Percentiles rank a stretch among this genome's conserved stretches.
Conservation (phyloP, 345 rosid genomes). For the Pugionium cornutum region DNA sequence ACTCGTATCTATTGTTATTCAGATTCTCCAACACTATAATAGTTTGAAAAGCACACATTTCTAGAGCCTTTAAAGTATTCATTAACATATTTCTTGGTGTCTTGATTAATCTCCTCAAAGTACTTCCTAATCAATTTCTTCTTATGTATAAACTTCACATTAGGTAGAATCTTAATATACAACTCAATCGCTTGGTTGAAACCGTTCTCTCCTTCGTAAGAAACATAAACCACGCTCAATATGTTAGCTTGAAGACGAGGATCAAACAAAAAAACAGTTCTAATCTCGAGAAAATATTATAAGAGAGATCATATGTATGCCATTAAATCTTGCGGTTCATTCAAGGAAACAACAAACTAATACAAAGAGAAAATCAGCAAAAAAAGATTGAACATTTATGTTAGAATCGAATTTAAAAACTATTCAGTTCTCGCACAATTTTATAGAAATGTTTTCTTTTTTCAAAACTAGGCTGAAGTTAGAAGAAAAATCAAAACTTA, state of each 20-base stretch:
- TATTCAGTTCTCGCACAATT: too few species aligned
- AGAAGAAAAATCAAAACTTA: too few species aligned
- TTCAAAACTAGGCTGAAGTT: too few species aligned
- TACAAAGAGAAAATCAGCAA: too few species aligned
- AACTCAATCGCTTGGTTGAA: conserved; percentile 89
- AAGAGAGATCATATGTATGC: conserved; percentile 93
- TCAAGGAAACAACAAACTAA: too few species aligned
- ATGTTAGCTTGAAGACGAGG: conserved; percentile 94
- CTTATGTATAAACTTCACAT: conserved; percentile 93
- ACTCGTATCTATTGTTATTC: conserved; percentile 62
- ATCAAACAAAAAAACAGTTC: too few species aligned
- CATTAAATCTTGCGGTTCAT: conserved; percentile 86
- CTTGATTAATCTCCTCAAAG: conserved; percentile 94
- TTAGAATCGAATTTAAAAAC: too few species aligned
- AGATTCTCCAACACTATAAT: conserved; percentile 91
- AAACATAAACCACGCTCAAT: conserved; percentile 83
- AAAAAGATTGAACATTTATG: too few species aligned
- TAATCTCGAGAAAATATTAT: conserved; percentile 92
- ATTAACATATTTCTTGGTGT: conserved; percentile 82
- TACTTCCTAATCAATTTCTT: conserved; percentile 82
- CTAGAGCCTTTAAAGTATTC: conserved; percentile 83
- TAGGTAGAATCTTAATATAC: conserved; percentile 76
- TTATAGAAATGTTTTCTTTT: too few species aligned
- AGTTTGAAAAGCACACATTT: conserved; percentile 89
- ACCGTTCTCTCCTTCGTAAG: conserved; percentile 94